phyloP scores from a whole-genome alignment of 163 green algal genomes.

The Scenedesmus sp. region DNA sequence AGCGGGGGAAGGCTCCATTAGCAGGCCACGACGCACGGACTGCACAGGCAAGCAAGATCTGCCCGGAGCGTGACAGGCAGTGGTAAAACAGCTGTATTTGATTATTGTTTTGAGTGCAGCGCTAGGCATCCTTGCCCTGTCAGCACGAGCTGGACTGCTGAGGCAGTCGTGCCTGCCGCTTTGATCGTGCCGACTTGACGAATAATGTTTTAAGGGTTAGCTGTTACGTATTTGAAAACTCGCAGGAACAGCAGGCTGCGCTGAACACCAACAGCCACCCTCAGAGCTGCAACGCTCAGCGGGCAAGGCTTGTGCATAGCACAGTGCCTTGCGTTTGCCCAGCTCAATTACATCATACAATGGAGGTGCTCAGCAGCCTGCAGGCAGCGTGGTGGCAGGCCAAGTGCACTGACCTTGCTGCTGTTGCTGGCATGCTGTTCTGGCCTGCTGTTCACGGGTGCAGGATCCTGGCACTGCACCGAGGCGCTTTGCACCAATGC shows the following conservation, averaged over 20 bases:
- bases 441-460: neutral
- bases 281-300: neutral
- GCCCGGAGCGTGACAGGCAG: neutral
- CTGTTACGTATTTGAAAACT: neutral
- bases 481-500: neutral
- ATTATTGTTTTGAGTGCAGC: neutral
- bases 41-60: neutral
- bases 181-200: neutral
- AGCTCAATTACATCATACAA: neutral
- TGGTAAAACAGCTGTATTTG: neutral
- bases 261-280: neutral
- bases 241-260: neutral
- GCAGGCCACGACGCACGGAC: neutral
- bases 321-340: neutral
- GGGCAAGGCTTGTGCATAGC: neutral
- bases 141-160: neutral
- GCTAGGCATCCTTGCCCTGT: neutral
- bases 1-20: neutral
- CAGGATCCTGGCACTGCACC: slow-evolving; percentile 1
- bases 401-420: neutral
- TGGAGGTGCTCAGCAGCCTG: neutral
- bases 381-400: neutral
- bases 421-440: neutral
- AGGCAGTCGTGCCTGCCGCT: neutral
- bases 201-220: neutral